Percentiles rank a stretch among this genome's conserved stretches.
phyloP scores from a whole-genome alignment of 1,284 basidiomycete species.

The Rhizoctonia solani region DNA sequence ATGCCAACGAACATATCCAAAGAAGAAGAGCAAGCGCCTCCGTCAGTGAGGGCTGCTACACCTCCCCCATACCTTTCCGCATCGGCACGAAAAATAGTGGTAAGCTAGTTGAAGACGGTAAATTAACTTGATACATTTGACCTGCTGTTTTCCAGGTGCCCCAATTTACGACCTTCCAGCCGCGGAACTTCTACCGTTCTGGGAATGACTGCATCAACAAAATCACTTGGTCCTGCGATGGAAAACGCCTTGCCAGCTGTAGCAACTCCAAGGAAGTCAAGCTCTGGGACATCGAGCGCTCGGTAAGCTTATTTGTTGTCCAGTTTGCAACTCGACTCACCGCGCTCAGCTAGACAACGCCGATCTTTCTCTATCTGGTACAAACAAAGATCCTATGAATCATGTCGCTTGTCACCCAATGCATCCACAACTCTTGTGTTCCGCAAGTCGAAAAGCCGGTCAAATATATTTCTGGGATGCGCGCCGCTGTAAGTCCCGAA shows the following conservation, averaged over 20 bases:
- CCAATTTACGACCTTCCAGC: slow-evolving; percentile 12
- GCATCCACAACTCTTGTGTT: slow-evolving; percentile 77
- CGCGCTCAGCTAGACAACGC: slow-evolving; percentile 14
- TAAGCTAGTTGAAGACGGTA: not conserved
- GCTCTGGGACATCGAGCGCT: slow-evolving; percentile 27
- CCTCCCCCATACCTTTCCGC: slow-evolving; percentile 12
- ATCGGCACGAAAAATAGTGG: slow-evolving; percentile 17
- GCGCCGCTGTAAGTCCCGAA: slow-evolving; percentile 57
- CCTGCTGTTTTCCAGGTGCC: not conserved
- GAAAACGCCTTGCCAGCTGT: slow-evolving; percentile 20
- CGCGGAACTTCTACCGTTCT: slow-evolving; percentile 30
- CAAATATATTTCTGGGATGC: slow-evolving; percentile 80
- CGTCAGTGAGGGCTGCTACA: slow-evolving; percentile 9
- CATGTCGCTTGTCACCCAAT: slow-evolving; percentile 80
- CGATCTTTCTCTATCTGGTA: slow-evolving; percentile 57
- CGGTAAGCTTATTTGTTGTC: not conserved
- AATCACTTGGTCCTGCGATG: slow-evolving; percentile 29
- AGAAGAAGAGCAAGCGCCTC: slow-evolving; percentile 30
- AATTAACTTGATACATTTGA: not conserved
- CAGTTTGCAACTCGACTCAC: not conserved
- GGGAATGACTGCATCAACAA: slow-evolving; percentile 28
- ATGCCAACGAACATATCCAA: slow-evolving; percentile 25
- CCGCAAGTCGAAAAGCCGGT: slow-evolving; percentile 72
- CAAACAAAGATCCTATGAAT: slow-evolving; percentile 72
- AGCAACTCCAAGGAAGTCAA: slow-evolving; percentile 31